These are phyloP conservation scores for Sporothrix brunneoviolacea DNA, from an alignment of 2,329 filamentous ascomycete genomes.

Conservation along the genomic window DNA sequence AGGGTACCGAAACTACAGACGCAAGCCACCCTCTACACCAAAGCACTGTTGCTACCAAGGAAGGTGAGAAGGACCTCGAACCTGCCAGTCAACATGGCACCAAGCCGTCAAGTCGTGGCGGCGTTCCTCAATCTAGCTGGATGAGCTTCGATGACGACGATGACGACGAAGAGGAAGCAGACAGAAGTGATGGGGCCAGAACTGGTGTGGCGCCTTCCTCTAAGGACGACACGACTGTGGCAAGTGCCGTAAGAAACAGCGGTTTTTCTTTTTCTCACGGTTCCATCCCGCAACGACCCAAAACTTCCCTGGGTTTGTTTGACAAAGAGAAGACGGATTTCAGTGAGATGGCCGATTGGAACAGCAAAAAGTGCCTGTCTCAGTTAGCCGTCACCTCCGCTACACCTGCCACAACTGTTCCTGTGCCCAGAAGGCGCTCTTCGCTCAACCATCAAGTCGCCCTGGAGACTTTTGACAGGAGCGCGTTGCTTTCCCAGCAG, in stretches of 20 bases:
- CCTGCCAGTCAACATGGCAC: not conserved
- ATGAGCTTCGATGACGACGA: constrained; percentile 21
- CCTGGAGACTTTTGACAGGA: not conserved
- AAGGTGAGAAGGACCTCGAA: not conserved
- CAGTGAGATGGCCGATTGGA: not conserved
- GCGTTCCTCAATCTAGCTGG: constrained; percentile 20
- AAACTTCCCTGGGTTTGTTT: constrained; percentile 9
- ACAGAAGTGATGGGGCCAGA: not conserved
- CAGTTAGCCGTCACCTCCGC: not conserved
- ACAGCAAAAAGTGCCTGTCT: constrained; percentile 1
- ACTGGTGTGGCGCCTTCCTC: not conserved
- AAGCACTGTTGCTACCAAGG: not conserved
- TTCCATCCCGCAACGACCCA: constrained; percentile 9
- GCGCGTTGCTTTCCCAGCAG: not conserved
- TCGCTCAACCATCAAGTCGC: constrained; percentile 3
- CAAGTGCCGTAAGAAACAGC: not conserved
- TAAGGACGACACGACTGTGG: not conserved
- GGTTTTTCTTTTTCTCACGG: not conserved
- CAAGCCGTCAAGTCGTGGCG: not conserved
- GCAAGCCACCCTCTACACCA: not conserved
- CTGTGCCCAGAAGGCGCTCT: constrained; percentile 6
- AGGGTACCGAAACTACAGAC: not conserved
- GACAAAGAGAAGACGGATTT: not conserved
- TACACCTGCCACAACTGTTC: not conserved
- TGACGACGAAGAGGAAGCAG: constrained; percentile 2